Evolutionary conservation across 1,284 basidiomycete species (phyloP).

Genomic region (Cystobasidium slooffiae): DNA sequence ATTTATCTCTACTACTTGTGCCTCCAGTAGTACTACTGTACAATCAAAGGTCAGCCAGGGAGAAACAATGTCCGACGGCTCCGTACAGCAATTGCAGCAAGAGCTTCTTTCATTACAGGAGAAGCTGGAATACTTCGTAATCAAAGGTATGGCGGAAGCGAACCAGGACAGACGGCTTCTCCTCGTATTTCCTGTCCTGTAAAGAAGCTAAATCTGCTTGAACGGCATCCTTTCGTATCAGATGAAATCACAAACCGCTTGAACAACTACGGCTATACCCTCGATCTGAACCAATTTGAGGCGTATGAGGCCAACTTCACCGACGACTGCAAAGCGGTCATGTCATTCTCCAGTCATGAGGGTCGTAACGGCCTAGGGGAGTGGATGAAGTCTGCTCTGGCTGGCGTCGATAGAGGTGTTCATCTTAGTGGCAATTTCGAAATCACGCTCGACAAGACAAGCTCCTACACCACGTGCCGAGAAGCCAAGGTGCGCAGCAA

Average conservation of each 20-base stretch:
- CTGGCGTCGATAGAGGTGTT: constrained; percentile 6
- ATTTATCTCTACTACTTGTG: too few relatives aligned
- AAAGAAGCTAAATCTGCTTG: not conserved
- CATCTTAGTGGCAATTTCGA: constrained; percentile 3
- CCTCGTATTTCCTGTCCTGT: not conserved
- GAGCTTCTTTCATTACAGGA: not conserved
- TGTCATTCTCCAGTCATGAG: constrained; percentile 6
- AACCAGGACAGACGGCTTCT: not conserved
- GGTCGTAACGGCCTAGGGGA: not conserved
- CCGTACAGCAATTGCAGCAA: not conserved
- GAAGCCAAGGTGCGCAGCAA: constrained; percentile 2
- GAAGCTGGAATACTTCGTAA: not conserved
- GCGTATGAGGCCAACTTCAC: constrained; percentile 4
- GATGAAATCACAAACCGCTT: constrained; percentile 5
- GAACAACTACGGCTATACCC: constrained; percentile 2
- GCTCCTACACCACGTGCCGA: not conserved
- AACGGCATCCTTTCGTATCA: too few relatives aligned
- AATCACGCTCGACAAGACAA: not conserved
- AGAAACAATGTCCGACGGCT: too few relatives aligned
- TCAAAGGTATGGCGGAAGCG: constrained; percentile 1
- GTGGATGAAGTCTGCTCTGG: constrained; percentile 2
- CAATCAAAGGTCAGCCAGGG: too few relatives aligned
- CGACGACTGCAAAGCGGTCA: not conserved
- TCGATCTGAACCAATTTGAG: constrained; percentile 5
- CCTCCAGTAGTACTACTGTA: too few relatives aligned